phyloP scores from a whole-genome alignment of 208 protist species.

The Lotmaria passim region DNA sequence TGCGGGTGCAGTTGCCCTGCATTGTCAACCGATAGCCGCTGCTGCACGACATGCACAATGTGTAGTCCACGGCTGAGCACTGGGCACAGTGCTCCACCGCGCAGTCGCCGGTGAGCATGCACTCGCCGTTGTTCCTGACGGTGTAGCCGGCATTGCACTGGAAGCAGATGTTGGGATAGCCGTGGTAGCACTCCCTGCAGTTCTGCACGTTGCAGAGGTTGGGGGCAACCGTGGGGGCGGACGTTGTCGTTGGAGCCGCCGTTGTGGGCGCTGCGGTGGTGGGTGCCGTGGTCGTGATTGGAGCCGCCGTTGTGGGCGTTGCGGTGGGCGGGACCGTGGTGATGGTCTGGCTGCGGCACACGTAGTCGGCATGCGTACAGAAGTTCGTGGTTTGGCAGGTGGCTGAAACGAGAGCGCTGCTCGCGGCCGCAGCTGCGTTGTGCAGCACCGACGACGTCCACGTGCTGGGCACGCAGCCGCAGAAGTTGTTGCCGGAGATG shows the following conservation, averaged over 20 bases:
- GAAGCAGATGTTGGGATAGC: background rate
- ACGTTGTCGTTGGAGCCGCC: too few relatives aligned
- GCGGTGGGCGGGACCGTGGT: background rate
- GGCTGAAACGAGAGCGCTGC: slow-evolving; percentile 1
- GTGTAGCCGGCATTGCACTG: background rate
- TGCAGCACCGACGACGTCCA: slow-evolving; percentile 19
- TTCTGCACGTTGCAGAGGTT: slow-evolving; percentile 3
- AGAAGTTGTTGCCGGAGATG: slow-evolving; percentile 26
- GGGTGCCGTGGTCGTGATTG: background rate
- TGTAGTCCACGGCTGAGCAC: background rate
- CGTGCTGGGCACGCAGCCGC: slow-evolving; percentile 10
- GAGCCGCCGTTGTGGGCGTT: background rate
- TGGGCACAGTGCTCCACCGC: background rate
- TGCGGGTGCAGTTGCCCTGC: background rate
- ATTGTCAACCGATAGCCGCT: background rate
- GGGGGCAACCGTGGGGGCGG: too few relatives aligned
- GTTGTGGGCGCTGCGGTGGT: too few relatives aligned
- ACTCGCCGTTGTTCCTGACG: background rate
- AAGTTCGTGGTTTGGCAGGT: background rate
- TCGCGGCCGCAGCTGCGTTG: slow-evolving; percentile 20
- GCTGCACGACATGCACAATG: background rate
- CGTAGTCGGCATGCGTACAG: background rate
- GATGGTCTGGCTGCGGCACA: background rate
- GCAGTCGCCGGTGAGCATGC: slow-evolving; percentile 2
- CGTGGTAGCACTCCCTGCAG: background rate